These are phyloP conservation scores for Phlebiopsis gigantea DNA, from an alignment of 768 basidiomycete genomes.

Conservation along the genomic window DNA sequence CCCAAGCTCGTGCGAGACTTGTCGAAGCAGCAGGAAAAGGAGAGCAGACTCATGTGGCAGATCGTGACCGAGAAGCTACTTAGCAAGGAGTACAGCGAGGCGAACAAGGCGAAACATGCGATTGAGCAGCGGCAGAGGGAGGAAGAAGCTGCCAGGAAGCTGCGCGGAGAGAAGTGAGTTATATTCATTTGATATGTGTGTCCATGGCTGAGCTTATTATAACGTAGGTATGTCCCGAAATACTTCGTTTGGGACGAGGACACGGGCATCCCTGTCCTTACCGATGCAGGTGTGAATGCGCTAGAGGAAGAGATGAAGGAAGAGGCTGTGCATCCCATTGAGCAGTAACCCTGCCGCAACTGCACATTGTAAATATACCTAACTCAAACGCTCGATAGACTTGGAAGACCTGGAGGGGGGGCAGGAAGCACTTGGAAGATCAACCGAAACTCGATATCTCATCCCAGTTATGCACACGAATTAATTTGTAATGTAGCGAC, in stretches of 20 bases:
- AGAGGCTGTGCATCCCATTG: constrained; percentile 16
- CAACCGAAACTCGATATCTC: not conserved
- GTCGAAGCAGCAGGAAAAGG: constrained; percentile 68
- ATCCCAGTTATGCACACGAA: not conserved
- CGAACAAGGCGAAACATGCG: constrained; percentile 83
- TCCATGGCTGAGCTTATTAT: not conserved
- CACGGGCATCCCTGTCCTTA: constrained; percentile 64
- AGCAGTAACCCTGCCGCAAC: not conserved
- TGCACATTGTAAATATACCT: not conserved
- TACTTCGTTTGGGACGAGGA: constrained; percentile 72
- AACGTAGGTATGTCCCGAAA: constrained; percentile 57
- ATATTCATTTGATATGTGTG: not conserved
- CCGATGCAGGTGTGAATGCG: constrained; percentile 61
- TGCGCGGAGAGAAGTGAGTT: constrained; percentile 71
- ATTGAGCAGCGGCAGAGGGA: constrained; percentile 96
- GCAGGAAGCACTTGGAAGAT: not conserved
- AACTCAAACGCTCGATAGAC: not conserved
- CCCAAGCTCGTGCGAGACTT: constrained; percentile 86
- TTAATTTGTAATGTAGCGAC: not conserved
- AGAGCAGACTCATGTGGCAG: constrained; percentile 88
- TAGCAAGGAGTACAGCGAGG: constrained; percentile 84
- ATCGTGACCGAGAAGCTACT: constrained; percentile 69
- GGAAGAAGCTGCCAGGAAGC: constrained; percentile 80
- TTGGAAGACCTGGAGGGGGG: not conserved
- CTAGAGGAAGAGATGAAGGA: constrained; percentile 64